Base-by-base conservation (phyloP, 192 early-diverging fungal genomes). In the Chytriomyces sp. region DNA sequence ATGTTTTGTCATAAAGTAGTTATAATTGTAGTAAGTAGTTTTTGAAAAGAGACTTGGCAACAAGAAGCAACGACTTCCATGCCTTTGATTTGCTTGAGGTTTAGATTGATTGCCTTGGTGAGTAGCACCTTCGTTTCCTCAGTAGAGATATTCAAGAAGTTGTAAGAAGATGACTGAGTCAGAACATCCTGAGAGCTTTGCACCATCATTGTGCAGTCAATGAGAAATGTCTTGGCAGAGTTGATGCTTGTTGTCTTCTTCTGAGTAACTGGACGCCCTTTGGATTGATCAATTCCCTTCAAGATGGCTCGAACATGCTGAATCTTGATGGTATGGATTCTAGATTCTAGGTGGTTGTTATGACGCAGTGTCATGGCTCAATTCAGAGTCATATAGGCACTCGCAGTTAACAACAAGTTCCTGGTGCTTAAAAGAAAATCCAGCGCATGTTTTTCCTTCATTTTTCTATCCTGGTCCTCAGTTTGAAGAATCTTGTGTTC, bases 231-330 rank as follows among this genome's bases (percentile, higher is more conserved):
- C n/a, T n/a, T n/a, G n/a, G n/a, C n/a, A n/a, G n/a, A n/a, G n/a
- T n/a, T n/a, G n/a, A n/a, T 7, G 8, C 41, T 44, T 44, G 41
- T 12, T n/a, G 10, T 44, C 55, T 57, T 57, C 55, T 57, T 57
- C 12, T 57, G 8, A 19, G 55, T 6, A 22, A 57, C 26, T 28
- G 55, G 55, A 8, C 8, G 55, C 26, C 55, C 28, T 57, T 57
- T 57, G 12, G 55, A 19, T 28, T 57, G 12, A 57, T 28, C 55
- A 19, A 57, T n/a, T n/a, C n/a, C n/a, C n/a, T n/a, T n/a, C n/a
- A n/a, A n/a, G n/a, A n/a, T n/a, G n/a, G n/a, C n/a, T 57, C 55
- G 55, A 57, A 57, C 55, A 57, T 57, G 26, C 55, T 57, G 55
- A 26, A 57, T 57, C 26, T 57, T 57, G 55, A 57, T 57, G 28